These are phyloP conservation scores for Moringa oleifera DNA, from an alignment of 345 rosid genomes.

Conservation along the genomic window DNA sequence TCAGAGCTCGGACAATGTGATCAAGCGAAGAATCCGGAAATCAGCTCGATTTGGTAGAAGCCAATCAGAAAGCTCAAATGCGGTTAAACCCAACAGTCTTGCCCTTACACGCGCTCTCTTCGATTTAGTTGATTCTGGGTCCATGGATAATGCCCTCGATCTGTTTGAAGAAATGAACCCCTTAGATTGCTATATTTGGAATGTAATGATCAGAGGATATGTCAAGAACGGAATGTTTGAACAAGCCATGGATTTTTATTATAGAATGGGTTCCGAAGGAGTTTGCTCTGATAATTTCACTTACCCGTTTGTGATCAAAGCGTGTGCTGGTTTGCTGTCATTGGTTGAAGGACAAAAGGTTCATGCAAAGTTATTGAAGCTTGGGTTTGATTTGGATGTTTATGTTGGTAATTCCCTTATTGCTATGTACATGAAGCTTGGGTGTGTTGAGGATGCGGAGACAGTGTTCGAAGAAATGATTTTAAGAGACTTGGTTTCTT, in stretches of 20 bases:
- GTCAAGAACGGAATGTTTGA: slow-evolving; percentile 33
- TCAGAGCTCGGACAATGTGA: slow-evolving; percentile 6
- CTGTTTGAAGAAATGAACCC: slow-evolving; percentile 65
- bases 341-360: slow-evolving; percentile 44
- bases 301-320: slow-evolving; percentile 68
- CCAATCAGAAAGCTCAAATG: slow-evolving; percentile 1
- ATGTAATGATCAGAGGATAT: slow-evolving; percentile 62
- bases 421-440: slow-evolving; percentile 48
- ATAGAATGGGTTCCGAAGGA: slow-evolving; percentile 45
- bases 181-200: slow-evolving; percentile 50
- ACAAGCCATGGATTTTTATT: slow-evolving; percentile 38
- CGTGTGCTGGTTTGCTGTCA: slow-evolving; percentile 37
- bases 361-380: slow-evolving; percentile 49
- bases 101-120: slow-evolving; percentile 25
- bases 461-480: slow-evolving; percentile 65
- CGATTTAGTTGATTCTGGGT: slow-evolving; percentile 29
- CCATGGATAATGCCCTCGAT: slow-evolving; percentile 44
- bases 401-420: slow-evolving; percentile 67
- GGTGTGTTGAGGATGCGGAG: slow-evolving; percentile 42
- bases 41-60: background rate
- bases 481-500: slow-evolving; percentile 60
- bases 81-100: slow-evolving; percentile 13
- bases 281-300: slow-evolving; percentile 45
- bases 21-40: slow-evolving; percentile 22
- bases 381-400: slow-evolving; percentile 51